phyloP scores from a whole-genome alignment of 2,329 filamentous ascomycete genomes.

The Aspergillus oerlinghausenensis region DNA sequence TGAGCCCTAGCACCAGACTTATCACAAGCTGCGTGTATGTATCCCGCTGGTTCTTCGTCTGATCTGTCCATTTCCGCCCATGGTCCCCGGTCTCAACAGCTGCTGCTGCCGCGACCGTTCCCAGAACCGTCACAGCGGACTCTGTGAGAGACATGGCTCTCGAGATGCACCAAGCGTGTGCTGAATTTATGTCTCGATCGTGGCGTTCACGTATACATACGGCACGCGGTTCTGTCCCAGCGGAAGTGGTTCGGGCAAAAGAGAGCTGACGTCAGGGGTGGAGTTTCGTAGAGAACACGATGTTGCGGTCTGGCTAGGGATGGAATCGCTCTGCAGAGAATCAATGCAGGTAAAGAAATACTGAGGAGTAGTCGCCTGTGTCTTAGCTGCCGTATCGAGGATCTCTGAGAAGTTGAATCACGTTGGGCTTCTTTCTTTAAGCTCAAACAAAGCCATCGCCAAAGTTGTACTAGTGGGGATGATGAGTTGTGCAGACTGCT shows the following conservation, averaged over 20 bases:
- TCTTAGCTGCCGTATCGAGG: background rate
- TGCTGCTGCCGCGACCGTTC: conserved; percentile 19
- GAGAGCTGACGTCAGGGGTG: conserved; percentile 25
- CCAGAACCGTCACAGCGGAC: conserved; percentile 20
- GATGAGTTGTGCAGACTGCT: conserved; percentile 10
- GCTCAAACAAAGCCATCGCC: conserved; percentile 8
- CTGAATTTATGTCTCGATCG: background rate
- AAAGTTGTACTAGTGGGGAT: conserved; percentile 5
- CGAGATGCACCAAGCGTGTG: background rate
- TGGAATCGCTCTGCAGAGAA: background rate
- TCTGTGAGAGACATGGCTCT: conserved; percentile 28
- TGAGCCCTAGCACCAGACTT: conserved; percentile 39
- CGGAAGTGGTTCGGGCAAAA: conserved; percentile 8
- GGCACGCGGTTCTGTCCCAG: conserved; percentile 4
- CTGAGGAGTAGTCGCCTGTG: background rate
- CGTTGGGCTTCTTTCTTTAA: conserved; percentile 7
- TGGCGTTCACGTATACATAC: conserved; percentile 13
- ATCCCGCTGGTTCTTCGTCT: conserved; percentile 33
- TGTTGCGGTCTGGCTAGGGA: background rate
- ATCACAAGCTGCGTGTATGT: conserved; percentile 43
- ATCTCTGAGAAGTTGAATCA: background rate
- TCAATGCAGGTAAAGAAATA: background rate
- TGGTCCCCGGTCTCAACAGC: conserved; percentile 16
- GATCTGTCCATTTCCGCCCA: conserved; percentile 26
- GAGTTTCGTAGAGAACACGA: conserved; percentile 4